phyloP scores from a whole-genome alignment of 2,329 filamentous ascomycete genomes.

The Claviceps digitariae region DNA sequence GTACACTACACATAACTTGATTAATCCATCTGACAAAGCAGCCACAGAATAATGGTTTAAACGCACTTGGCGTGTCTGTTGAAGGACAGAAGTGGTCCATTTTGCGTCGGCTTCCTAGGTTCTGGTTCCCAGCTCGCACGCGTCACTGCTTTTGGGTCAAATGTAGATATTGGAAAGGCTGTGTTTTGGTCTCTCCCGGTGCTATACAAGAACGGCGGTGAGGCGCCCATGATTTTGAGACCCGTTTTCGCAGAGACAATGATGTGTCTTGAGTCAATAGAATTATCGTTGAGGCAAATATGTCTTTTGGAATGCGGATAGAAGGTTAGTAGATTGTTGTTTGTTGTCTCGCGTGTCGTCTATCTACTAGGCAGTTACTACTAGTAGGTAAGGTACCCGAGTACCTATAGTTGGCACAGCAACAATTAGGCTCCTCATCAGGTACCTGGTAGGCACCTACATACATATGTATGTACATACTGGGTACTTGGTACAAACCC shows the following conservation, averaged over 20 bases:
- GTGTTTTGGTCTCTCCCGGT: slow-evolving; percentile 34
- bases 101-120: slow-evolving; percentile 46
- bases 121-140: slow-evolving; percentile 61
- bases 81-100: slow-evolving; percentile 68
- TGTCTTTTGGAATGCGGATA: not conserved
- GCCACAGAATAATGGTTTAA: not conserved
- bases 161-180: slow-evolving; percentile 42
- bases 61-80: slow-evolving; percentile 78
- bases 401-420: slow-evolving; percentile 10
- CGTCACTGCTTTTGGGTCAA: slow-evolving; percentile 66
- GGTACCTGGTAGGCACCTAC: too few relatives aligned
- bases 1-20: slow-evolving; percentile 23
- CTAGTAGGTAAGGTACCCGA: too few relatives aligned
- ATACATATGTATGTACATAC: too few relatives aligned
- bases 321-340: not conserved
- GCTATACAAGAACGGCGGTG: slow-evolving; percentile 60
- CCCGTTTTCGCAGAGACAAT: not conserved
- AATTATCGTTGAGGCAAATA: not conserved
- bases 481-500: too few relatives aligned
- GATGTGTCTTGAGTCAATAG: not conserved
- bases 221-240: slow-evolving; percentile 13
- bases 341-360: too few relatives aligned
- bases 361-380: too few relatives aligned
- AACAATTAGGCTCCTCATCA: too few relatives aligned
- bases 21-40: not conserved